Percentiles rank a stretch among this genome's conserved stretches.
phyloP scores from a whole-genome alignment of 176 grass and related monocot species.

The Oryza meyeriana region DNA sequence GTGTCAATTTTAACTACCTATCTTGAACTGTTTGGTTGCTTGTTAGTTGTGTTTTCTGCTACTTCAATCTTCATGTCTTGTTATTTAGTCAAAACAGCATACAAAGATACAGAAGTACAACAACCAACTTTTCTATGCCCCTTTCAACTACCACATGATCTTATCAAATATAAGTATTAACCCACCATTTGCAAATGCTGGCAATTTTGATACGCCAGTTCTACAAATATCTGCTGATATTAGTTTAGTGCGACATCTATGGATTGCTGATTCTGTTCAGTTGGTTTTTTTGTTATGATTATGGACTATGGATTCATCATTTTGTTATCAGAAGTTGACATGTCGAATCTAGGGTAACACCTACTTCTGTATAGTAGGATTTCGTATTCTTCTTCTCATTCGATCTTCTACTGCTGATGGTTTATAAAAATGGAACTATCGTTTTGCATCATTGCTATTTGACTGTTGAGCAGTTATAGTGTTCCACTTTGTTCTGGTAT shows the following conservation, averaged over 20 bases:
- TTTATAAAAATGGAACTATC: neutral
- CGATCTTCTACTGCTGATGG: neutral
- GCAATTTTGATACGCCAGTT: neutral
- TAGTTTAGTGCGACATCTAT: neutral
- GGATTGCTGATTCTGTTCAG: slow-evolving; percentile 12
- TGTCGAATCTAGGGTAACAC: neutral
- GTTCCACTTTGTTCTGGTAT: neutral
- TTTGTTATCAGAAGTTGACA: slow-evolving; percentile 13
- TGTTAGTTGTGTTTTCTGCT: neutral
- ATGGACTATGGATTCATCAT: slow-evolving; percentile 11
- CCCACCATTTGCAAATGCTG: neutral
- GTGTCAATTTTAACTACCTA: slow-evolving; percentile 15
- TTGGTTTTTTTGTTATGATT: slow-evolving; percentile 12
- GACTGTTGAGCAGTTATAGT: neutral
- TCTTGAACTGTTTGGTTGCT: slow-evolving; percentile 14
- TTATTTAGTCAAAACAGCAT: neutral
- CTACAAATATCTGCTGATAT: slow-evolving; percentile 5
- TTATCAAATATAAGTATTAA: neutral
- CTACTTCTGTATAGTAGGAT: neutral
- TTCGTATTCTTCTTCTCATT: neutral
- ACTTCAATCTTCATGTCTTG: slow-evolving; percentile 12
- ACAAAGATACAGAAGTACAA: neutral
- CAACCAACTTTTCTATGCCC: neutral
- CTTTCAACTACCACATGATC: neutral
- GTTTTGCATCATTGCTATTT: neutral